Percentiles rank a stretch among this genome's conserved stretches.
Conservation (phyloP, 352 stramenopile species). For the Pilasporangium apinafurcum region DNA sequence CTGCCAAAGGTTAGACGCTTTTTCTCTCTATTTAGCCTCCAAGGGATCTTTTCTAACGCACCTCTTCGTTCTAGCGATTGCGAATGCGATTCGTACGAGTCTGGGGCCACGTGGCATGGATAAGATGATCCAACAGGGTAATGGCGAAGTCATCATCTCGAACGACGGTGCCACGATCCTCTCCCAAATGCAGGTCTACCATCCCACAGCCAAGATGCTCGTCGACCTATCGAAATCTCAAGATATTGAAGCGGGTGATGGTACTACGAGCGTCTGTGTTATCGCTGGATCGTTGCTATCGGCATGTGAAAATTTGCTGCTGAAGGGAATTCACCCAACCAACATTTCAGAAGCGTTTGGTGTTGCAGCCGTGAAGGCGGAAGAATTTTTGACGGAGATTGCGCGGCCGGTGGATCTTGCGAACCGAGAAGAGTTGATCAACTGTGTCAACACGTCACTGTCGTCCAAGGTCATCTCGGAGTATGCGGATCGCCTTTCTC, state of each 20-base stretch:
- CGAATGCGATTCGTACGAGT: constrained; percentile 97
- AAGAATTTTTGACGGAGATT: constrained; percentile 89
- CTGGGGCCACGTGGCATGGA: constrained; percentile 98
- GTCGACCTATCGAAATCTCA: constrained; percentile 99
- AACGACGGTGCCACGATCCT: constrained; percentile 99
- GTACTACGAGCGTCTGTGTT: constrained; percentile 97
- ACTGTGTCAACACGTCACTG: constrained; percentile 98
- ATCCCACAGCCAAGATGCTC: constrained; percentile 99
- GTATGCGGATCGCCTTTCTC: constrained; percentile 96
- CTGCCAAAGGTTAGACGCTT: constrained; percentile 88
- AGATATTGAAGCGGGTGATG: constrained; percentile 98
- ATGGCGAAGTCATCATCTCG: constrained; percentile 98
- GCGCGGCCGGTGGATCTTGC: constrained; percentile 90
- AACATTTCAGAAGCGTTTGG: constrained; percentile 97
- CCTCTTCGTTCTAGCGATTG: constrained; percentile 84
- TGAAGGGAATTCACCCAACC: constrained; percentile 98
- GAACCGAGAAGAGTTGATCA: constrained; percentile 94
- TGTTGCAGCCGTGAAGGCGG: constrained; percentile 82
- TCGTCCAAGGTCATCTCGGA: constrained; percentile 97
- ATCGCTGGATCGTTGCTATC: constrained; percentile 98
- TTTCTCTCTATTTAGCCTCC: background rate
- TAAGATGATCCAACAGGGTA: constrained; percentile 98
- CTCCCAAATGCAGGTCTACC: constrained; percentile 96
- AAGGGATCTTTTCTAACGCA: background rate
- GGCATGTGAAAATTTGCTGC: constrained; percentile 87